phyloP scores from a whole-genome alignment of 1,139 yeast genomes.

The Pichiaceae sp. region DNA sequence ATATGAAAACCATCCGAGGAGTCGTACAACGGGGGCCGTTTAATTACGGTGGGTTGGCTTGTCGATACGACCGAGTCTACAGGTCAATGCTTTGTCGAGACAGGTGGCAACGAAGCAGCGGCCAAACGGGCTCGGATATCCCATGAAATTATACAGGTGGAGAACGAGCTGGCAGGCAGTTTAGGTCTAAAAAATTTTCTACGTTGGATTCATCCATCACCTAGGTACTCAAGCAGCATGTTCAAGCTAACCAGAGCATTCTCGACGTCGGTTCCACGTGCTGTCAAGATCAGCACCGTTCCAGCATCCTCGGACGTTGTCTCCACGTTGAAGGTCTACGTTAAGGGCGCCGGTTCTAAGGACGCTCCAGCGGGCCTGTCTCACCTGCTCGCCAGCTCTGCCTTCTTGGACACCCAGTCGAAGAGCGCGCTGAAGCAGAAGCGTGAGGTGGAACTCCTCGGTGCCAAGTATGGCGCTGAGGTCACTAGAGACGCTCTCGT shows the following conservation, averaged over 20 bases:
- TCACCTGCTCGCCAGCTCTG: conserved; percentile 77
- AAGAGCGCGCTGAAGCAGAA: conserved; percentile 89
- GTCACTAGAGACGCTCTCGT: conserved; percentile 82
- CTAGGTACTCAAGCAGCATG: background rate
- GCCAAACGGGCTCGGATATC: no score
- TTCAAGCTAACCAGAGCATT: conserved; percentile 25
- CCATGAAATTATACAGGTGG: no score
- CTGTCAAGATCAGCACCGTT: conserved; percentile 34
- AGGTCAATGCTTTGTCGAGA: no score
- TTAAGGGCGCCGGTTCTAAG: conserved; percentile 86
- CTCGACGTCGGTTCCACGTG: conserved; percentile 34
- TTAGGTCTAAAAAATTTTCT: no score
- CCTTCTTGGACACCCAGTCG: conserved; percentile 73
- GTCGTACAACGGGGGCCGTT: no score
- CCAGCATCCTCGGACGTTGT: conserved; percentile 33
- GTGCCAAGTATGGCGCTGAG: conserved; percentile 64
- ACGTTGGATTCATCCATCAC: no score
- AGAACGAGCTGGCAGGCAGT: no score
- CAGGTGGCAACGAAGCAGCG: no score
- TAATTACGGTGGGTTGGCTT: no score
- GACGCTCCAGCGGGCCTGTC: conserved; percentile 64
- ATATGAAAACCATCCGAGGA: no score
- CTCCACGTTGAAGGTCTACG: conserved; percentile 59
- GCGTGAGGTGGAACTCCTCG: conserved; percentile 91
- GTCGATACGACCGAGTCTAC: no score